These are phyloP conservation scores for Corynespora cassiicola DNA, from an alignment of 2,329 filamentous ascomycete species.

Conservation along the genomic window DNA sequence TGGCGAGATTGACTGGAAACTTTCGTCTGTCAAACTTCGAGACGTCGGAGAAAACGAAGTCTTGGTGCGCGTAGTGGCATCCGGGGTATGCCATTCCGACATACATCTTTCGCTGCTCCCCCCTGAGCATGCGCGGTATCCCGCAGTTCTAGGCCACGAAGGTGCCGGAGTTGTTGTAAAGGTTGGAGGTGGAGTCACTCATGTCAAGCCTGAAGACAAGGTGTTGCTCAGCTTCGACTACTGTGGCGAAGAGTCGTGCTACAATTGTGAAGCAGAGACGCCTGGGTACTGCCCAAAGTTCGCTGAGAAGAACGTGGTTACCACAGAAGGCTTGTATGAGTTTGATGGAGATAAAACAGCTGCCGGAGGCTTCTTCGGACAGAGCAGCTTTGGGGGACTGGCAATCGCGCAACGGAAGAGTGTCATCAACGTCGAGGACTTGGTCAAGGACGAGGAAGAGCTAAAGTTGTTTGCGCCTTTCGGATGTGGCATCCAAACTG, in stretches of 20 bases:
- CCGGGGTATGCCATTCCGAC: constrained; percentile 64
- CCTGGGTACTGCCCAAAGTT: constrained; percentile 59
- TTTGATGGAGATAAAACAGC: constrained; percentile 24
- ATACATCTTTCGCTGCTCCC: constrained; percentile 52
- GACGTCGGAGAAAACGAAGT: constrained; percentile 55
- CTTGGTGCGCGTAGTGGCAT: constrained; percentile 60
- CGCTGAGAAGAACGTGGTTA: constrained; percentile 54
- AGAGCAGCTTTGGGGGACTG: constrained; percentile 52
- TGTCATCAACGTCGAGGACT: constrained; percentile 50
- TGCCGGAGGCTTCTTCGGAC: constrained; percentile 56
- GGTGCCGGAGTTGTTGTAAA: constrained; percentile 59
- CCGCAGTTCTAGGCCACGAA: constrained; percentile 61
- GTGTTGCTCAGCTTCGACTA: constrained; percentile 58
- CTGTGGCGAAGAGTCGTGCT: constrained; percentile 53
- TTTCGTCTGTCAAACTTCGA: constrained; percentile 45
- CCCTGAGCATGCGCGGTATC: constrained; percentile 49
- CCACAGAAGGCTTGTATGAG: constrained; percentile 31
- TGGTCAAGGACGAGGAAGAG: constrained; percentile 47
- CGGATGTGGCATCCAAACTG: constrained; percentile 56
- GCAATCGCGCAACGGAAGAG: constrained; percentile 49
- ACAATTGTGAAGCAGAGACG: constrained; percentile 54
- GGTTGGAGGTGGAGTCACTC: constrained; percentile 49
- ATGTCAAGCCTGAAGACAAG: constrained; percentile 53
- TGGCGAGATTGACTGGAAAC: constrained; percentile 46
- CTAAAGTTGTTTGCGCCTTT: constrained; percentile 53